Percentiles rank a stretch among this genome's conserved stretches.
Evolutionary conservation across 2,329 filamentous ascomycete species (phyloP).

Genomic region (Dryadomyces quercus-mongolicae): DNA sequence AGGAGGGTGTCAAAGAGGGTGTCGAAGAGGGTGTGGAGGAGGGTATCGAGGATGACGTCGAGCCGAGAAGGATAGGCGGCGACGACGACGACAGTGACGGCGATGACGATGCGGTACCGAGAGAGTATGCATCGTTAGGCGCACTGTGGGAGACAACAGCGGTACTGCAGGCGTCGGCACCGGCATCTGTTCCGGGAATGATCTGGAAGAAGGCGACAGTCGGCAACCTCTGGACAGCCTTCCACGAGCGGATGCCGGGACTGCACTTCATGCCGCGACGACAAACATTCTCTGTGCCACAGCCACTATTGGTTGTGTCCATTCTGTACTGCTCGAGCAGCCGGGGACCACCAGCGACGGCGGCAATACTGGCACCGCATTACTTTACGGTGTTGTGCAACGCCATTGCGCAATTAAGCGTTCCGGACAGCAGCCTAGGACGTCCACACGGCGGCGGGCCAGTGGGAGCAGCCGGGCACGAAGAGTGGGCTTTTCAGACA

Average conservation of each 20-base stretch:
- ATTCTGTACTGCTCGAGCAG: constrained; percentile 27
- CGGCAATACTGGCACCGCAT: constrained; percentile 8
- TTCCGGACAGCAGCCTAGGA: constrained; percentile 9
- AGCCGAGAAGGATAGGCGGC: neutral
- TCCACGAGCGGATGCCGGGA: constrained; percentile 30
- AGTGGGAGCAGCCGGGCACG: neutral
- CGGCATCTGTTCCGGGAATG: neutral
- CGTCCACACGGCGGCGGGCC: neutral
- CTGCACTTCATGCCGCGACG: constrained; percentile 31
- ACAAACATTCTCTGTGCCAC: constrained; percentile 28
- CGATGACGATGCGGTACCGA: neutral
- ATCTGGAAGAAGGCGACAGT: constrained; percentile 8
- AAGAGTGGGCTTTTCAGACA: constrained; percentile 13
- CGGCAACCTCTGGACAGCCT: constrained; percentile 13
- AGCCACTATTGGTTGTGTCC: constrained; percentile 28
- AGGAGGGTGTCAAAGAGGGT: neutral
- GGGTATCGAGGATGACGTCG: neutral
- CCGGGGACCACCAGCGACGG: constrained; percentile 5
- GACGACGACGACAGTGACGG: neutral
- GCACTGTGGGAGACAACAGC: constrained; percentile 7
- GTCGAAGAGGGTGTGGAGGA: neutral
- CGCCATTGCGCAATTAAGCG: constrained; percentile 10
- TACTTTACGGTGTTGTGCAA: constrained; percentile 10
- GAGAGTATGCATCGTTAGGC: constrained; percentile 3
- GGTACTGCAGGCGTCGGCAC: neutral